These are phyloP conservation scores for Parastagonospora nodorum DNA, from an alignment of 2,329 filamentous ascomycete species.

Conservation along the genomic window DNA sequence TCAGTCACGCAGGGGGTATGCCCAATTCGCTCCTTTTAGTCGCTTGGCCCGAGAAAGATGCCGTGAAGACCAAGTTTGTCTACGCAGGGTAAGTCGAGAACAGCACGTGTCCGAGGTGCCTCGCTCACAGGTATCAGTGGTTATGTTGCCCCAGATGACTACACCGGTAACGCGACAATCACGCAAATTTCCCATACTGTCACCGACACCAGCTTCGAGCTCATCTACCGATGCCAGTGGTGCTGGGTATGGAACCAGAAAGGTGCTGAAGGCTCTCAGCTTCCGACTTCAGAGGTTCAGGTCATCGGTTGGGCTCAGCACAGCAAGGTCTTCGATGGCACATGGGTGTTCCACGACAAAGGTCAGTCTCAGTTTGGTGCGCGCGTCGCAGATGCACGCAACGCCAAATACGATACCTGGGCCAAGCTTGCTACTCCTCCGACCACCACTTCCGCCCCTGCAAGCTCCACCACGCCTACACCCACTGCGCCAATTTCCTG, in stretches of 20 bases:
- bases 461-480: slow-evolving; percentile 33
- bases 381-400: slow-evolving; percentile 51
- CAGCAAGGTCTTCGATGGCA: slow-evolving; percentile 45
- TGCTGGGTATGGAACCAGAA: slow-evolving; percentile 53
- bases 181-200: slow-evolving; percentile 64
- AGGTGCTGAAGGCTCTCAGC: slow-evolving; percentile 46
- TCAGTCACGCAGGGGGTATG: slow-evolving; percentile 46
- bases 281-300: slow-evolving; percentile 41
- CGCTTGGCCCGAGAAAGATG: slow-evolving; percentile 32
- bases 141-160: slow-evolving; percentile 63
- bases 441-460: slow-evolving; percentile 24
- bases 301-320: slow-evolving; percentile 64
- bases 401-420: slow-evolving; percentile 51
- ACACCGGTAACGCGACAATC: slow-evolving; percentile 66
- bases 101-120: neutral
- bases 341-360: slow-evolving; percentile 58
- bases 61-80: slow-evolving; percentile 40
- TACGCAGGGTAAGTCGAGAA: slow-evolving; percentile 31
- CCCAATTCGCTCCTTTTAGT: slow-evolving; percentile 41
- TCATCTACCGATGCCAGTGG: slow-evolving; percentile 68
- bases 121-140: slow-evolving; percentile 47
- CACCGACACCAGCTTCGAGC: slow-evolving; percentile 62
- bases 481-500: slow-evolving; percentile 42
- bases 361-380: slow-evolving; percentile 61
- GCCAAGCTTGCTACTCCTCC: slow-evolving; percentile 40